Percentiles rank a stretch among this genome's conserved stretches.
Conservation (phyloP, 2,329 filamentous ascomycete species). For the Phyllosticta citrichinensis region DNA sequence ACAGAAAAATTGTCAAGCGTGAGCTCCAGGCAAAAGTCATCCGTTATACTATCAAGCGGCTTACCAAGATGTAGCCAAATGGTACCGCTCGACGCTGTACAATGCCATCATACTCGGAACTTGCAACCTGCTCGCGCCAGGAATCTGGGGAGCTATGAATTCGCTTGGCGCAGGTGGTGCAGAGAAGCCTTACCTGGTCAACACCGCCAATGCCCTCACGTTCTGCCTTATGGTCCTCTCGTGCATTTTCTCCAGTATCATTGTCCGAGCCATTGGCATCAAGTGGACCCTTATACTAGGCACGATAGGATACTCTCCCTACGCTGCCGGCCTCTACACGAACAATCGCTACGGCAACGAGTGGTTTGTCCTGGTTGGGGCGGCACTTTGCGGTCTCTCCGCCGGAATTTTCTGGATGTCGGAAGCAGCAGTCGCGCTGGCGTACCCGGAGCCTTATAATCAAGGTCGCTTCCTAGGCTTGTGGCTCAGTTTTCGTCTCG, state of each 20-base stretch:
- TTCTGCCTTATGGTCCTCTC: slow-evolving; percentile 66
- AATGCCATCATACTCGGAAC: slow-evolving; percentile 63
- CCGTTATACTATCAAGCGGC: background rate
- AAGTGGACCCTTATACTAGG: slow-evolving; percentile 62
- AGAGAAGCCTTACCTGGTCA: slow-evolving; percentile 55
- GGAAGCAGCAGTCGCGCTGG: slow-evolving; percentile 62
- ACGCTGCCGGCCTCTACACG: slow-evolving; percentile 59
- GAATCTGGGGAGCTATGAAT: slow-evolving; percentile 65
- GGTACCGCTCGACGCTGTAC: slow-evolving; percentile 63
- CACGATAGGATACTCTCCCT: slow-evolving; percentile 63
- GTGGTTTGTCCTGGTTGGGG: slow-evolving; percentile 60
- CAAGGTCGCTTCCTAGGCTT: slow-evolving; percentile 44
- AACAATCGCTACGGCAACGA: slow-evolving; percentile 61
- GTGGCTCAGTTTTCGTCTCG: slow-evolving; percentile 54
- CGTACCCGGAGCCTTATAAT: slow-evolving; percentile 56
- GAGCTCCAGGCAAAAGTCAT: background rate
- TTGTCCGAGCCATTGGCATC: slow-evolving; percentile 60
- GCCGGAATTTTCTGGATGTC: slow-evolving; percentile 69
- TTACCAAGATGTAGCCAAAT: slow-evolving; percentile 40
- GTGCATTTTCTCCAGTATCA: slow-evolving; percentile 53
- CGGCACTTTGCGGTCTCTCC: slow-evolving; percentile 57
- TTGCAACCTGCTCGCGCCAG: slow-evolving; percentile 60
- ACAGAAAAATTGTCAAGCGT: slow-evolving; percentile 5
- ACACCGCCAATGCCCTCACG: slow-evolving; percentile 59
- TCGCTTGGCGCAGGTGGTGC: slow-evolving; percentile 60